These are phyloP conservation scores for Kitagawia praeruptora DNA, from an alignment of 129 eudicot genomes.

Conservation along the genomic window DNA sequence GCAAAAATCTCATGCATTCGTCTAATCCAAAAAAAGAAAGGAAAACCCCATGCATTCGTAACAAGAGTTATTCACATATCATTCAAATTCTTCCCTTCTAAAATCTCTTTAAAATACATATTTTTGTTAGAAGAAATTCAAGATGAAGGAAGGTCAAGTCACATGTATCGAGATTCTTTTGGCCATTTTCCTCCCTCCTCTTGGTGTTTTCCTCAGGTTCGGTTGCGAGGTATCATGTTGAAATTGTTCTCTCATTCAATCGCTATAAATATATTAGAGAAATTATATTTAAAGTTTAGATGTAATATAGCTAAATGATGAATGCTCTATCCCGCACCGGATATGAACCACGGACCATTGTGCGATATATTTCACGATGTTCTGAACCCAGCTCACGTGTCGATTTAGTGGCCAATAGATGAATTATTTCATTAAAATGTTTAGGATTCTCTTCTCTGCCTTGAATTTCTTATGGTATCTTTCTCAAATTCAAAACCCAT, in stretches of 20 bases:
- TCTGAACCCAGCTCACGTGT: too few relatives aligned
- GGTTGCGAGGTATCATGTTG: constrained; percentile 42
- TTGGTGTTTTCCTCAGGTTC: constrained; percentile 78
- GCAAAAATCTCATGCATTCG: too few relatives aligned
- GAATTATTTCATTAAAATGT: too few relatives aligned
- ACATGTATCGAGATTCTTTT: constrained; percentile 58
- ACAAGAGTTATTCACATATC: background rate
- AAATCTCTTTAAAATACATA: background rate
- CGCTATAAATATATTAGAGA: too few relatives aligned
- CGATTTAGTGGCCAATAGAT: too few relatives aligned
- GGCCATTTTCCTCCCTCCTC: constrained; percentile 85
- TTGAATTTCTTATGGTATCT: background rate
- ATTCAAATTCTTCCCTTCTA: background rate
- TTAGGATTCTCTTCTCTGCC: background rate
- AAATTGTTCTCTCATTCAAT: background rate
- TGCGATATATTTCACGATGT: too few relatives aligned
- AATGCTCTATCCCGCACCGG: too few relatives aligned
- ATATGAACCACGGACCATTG: too few relatives aligned
- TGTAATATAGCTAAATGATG: too few relatives aligned
- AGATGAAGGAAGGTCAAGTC: constrained; percentile 28
- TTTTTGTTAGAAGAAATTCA: background rate
- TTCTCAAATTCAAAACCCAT: background rate
- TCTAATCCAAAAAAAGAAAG: too few relatives aligned
- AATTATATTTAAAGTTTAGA: too few relatives aligned
- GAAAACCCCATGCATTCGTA: background rate